Evolutionary conservation across 2,329 filamentous ascomycete species (phyloP).

Genomic region (Pseudogymnoascus sp.): DNA sequence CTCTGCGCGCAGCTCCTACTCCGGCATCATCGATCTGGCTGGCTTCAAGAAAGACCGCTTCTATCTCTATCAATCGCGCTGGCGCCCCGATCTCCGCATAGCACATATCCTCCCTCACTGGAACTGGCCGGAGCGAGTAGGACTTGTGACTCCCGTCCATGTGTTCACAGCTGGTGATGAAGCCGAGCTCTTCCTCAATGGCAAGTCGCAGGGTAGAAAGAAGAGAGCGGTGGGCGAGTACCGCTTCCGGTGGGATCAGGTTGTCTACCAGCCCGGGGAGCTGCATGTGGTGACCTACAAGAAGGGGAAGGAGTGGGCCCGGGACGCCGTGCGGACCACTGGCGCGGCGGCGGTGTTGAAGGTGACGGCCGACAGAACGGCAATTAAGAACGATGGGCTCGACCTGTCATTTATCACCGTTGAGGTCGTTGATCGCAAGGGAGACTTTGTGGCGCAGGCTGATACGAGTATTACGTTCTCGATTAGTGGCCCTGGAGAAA

Average conservation of each 20-base stretch:
- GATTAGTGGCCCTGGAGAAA: slow-evolving; percentile 36
- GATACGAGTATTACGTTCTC: slow-evolving; percentile 38
- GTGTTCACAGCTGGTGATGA: slow-evolving; percentile 46
- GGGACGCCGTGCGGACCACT: slow-evolving; percentile 34
- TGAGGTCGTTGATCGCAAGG: slow-evolving; percentile 37
- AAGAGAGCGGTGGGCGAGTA: slow-evolving; percentile 33
- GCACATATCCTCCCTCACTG: slow-evolving; percentile 51
- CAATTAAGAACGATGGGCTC: slow-evolving; percentile 35
- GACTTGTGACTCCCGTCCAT: slow-evolving; percentile 45
- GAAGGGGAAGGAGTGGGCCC: slow-evolving; percentile 35
- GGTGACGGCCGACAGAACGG: slow-evolving; percentile 35
- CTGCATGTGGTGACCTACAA: slow-evolving; percentile 33
- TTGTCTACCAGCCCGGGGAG: slow-evolving; percentile 42
- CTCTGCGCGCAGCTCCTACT: slow-evolving; percentile 44
- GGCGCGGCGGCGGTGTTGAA: slow-evolving; percentile 34
- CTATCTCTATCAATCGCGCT: slow-evolving; percentile 48
- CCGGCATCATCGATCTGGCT: slow-evolving; percentile 43
- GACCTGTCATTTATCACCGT: slow-evolving; percentile 43
- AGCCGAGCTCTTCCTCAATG: slow-evolving; percentile 49
- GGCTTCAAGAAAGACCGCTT: slow-evolving; percentile 39
- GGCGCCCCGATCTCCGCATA: slow-evolving; percentile 40
- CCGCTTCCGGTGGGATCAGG: slow-evolving; percentile 47
- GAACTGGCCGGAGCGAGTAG: slow-evolving; percentile 45
- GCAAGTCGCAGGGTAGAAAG: slow-evolving; percentile 36
- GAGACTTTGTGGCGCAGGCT: slow-evolving; percentile 38